phyloP scores from a whole-genome alignment of 805 yeast genomes.

The Metschnikowia lunata region DNA sequence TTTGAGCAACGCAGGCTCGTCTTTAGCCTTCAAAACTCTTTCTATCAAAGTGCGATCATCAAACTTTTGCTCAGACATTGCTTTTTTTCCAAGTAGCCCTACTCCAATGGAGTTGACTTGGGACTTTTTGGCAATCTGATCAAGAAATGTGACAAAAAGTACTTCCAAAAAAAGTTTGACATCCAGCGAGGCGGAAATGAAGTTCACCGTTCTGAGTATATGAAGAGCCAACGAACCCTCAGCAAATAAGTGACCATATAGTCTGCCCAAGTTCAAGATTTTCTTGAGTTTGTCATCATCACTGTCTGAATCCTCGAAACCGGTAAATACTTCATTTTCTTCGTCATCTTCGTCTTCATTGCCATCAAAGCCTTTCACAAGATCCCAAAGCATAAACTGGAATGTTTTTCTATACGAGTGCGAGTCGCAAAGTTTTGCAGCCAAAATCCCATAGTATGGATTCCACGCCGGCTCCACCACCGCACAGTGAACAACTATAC shows the following conservation, averaged over 20 bases:
- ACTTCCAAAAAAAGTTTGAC: slow-evolving; percentile 69
- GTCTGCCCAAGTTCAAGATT: slow-evolving; percentile 69
- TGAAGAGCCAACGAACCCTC: slow-evolving; percentile 74
- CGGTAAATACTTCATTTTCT: slow-evolving; percentile 40
- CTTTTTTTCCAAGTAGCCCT: slow-evolving; percentile 30
- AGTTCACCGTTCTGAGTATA: slow-evolving; percentile 66
- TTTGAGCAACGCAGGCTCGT: slow-evolving; percentile 52
- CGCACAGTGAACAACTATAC: slow-evolving; percentile 80
- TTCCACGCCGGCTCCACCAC: slow-evolving; percentile 78
- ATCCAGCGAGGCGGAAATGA: slow-evolving; percentile 63
- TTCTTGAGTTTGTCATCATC: slow-evolving; percentile 57
- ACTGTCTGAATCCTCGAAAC: slow-evolving; percentile 31
- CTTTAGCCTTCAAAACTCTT: slow-evolving; percentile 50
- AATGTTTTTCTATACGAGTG: slow-evolving; percentile 77
- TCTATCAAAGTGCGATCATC: slow-evolving; percentile 49
- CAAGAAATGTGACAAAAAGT: slow-evolving; percentile 62
- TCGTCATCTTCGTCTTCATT: slow-evolving; percentile 27
- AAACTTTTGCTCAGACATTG: slow-evolving; percentile 33
- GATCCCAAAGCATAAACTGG: slow-evolving; percentile 89
- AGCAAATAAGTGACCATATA: slow-evolving; percentile 72
- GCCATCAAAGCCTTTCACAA: slow-evolving; percentile 61
- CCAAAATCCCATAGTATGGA: slow-evolving; percentile 83
- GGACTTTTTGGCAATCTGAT: slow-evolving; percentile 58
- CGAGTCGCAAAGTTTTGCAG: slow-evolving; percentile 67
- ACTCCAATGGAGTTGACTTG: slow-evolving; percentile 45